Percentiles rank a stretch among this genome's conserved stretches.
These are phyloP conservation scores for Hericium coralloides DNA, from an alignment of 768 basidiomycete genomes.

Conservation along the genomic window DNA sequence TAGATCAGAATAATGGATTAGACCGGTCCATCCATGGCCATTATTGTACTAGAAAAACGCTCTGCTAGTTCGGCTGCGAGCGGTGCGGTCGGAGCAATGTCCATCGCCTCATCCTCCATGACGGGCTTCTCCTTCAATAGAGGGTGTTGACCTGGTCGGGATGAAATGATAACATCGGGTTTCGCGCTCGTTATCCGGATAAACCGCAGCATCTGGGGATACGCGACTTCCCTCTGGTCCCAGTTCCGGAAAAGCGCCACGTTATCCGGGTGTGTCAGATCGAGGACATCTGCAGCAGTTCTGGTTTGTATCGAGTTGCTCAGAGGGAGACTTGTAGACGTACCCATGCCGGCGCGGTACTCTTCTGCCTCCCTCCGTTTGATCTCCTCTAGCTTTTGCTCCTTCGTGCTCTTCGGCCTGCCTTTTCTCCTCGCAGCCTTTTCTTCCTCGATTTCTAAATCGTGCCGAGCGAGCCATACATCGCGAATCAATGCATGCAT, in stretches of 20 bases:
- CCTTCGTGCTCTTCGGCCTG: slow-evolving; percentile 62
- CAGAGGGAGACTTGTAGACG: slow-evolving; percentile 17
- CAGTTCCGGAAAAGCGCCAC: slow-evolving; percentile 66
- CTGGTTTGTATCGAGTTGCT: neutral
- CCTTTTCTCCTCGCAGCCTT: slow-evolving; percentile 57
- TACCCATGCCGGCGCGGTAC: slow-evolving; percentile 78
- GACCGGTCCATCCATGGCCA: slow-evolving; percentile 26
- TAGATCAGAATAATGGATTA: neutral
- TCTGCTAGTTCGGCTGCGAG: slow-evolving; percentile 22
- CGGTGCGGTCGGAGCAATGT: slow-evolving; percentile 19
- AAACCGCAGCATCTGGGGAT: slow-evolving; percentile 62
- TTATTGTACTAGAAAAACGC: slow-evolving; percentile 30
- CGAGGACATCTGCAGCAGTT: slow-evolving; percentile 53
- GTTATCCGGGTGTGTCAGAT: slow-evolving; percentile 65
- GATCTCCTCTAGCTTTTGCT: slow-evolving; percentile 60
- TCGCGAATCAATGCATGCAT: slow-evolving; percentile 57
- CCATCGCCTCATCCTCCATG: slow-evolving; percentile 20
- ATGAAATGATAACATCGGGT: slow-evolving; percentile 38
- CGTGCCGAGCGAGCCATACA: slow-evolving; percentile 67
- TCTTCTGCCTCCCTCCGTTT: slow-evolving; percentile 58
- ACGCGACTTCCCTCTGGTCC: slow-evolving; percentile 71
- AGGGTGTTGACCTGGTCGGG: slow-evolving; percentile 52
- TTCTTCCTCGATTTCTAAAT: slow-evolving; percentile 57
- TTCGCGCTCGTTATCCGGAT: slow-evolving; percentile 61
- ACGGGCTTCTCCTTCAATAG: slow-evolving; percentile 17